Percentiles rank a stretch among this genome's conserved stretches.
Evolutionary conservation across 2,329 filamentous ascomycete species (phyloP).

Genomic region (Colletotrichum orchidophilum): DNA sequence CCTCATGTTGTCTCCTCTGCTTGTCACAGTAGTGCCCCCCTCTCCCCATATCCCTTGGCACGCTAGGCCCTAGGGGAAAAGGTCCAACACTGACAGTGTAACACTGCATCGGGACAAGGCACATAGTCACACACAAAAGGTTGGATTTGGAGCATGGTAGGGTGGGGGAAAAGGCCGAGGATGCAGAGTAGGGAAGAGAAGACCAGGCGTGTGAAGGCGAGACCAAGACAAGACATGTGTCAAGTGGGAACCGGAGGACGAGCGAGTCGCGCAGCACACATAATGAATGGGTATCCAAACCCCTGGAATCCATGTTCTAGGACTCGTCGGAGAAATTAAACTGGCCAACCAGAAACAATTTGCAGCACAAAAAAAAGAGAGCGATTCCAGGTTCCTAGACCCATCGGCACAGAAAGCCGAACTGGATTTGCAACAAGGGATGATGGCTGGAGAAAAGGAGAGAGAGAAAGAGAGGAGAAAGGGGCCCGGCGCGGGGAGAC

Average conservation of each 20-base stretch:
- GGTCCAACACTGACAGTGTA: background rate
- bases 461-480: background rate
- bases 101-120: background rate
- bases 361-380: too few species aligned
- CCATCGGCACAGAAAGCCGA: background rate
- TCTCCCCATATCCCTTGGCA: background rate
- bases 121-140: background rate
- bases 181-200: background rate
- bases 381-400: background rate
- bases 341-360: slow-evolving; percentile 1
- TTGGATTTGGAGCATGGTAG: background rate
- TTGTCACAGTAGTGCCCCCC: background rate
- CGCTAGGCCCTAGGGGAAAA: background rate
- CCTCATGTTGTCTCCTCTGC: background rate
- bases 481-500: too few species aligned
- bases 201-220: slow-evolving; percentile 4
- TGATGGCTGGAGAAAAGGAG: background rate
- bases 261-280: slow-evolving; percentile 9
- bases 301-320: background rate
- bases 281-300: background rate
- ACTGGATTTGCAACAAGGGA: background rate
- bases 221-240: slow-evolving; percentile 31
- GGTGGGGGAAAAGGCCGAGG: background rate
- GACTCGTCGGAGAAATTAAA: slow-evolving; percentile 1
- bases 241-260: slow-evolving; percentile 15